Conservation (phyloP, 768 basidiomycete species). For the Amanita pallidorosea region DNA sequence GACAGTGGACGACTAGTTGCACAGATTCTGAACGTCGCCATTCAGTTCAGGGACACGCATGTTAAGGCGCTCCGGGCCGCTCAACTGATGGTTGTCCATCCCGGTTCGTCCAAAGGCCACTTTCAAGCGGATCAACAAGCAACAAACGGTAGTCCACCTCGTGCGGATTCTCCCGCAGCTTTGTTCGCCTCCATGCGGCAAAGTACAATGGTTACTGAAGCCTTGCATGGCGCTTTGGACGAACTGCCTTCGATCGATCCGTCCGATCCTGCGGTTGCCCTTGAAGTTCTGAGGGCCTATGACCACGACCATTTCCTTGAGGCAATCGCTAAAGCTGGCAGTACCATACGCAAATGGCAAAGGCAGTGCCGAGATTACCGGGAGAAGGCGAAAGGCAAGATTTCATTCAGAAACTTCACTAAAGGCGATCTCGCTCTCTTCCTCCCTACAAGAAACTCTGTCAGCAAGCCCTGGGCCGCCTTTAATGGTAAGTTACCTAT, state of each 20-base stretch:
- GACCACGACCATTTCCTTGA: conserved; percentile 84
- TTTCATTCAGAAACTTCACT: conserved; percentile 90
- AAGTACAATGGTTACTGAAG: conserved; percentile 34
- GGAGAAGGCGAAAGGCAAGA: conserved; percentile 92
- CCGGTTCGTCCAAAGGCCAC: conserved; percentile 36
- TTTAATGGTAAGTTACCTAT: conserved; percentile 69
- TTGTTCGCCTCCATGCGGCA: conserved; percentile 43
- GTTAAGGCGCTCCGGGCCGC: conserved; percentile 57
- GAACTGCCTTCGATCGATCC: conserved; percentile 74
- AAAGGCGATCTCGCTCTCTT: conserved; percentile 95
- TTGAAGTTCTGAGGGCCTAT: conserved; percentile 62
- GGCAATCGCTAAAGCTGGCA: conserved; percentile 68
- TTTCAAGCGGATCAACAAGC: conserved; percentile 11
- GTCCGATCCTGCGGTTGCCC: conserved; percentile 56
- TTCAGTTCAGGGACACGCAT: conserved; percentile 69
- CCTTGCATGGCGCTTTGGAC: conserved; percentile 17
- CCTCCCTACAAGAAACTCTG: conserved; percentile 89
- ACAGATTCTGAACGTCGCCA: conserved; percentile 72
- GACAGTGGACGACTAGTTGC: conserved; percentile 60
- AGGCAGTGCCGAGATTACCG: conserved; percentile 95
- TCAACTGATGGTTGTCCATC: conserved; percentile 46
- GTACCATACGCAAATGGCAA: conserved; percentile 91
- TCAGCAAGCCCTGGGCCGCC: conserved; percentile 94
- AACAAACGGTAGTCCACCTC: conserved; percentile 11
- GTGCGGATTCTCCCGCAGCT: conserved; percentile 33